Evolutionary conservation across 2,329 filamentous ascomycete genomes (phyloP), one percentile per base, ranked within the genome.

Genomic region (Xylaria sp.): DNA sequence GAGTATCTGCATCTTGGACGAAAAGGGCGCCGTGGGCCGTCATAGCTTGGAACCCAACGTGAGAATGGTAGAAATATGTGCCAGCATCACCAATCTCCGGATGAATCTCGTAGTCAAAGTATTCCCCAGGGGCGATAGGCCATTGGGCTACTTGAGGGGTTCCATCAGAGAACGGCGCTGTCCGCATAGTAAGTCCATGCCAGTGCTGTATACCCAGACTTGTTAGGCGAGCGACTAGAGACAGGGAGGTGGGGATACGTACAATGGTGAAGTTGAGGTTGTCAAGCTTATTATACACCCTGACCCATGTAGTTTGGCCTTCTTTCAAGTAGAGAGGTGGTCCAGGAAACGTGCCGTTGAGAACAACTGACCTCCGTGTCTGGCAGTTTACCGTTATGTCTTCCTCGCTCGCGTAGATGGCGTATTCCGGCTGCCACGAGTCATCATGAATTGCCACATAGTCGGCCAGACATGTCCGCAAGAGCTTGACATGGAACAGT

Each of bases 11-110:
- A 9, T 83, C 79, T 59, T 82, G 79, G n/a, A 89, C 79, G 51
- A 87, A 82, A 39, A 89, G 66, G 0, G 80, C 73, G 0, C 86
- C 86, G 5, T 78, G 71, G 0, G 82, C 83, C 11, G 83, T 83
- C 39, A 82, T 72, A 0, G 82, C 81, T 67, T 89, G 85, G 59
- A 88, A 82, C 0, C 79, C 84, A 13, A 88, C 77, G 62, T 89
- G 86, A 0, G 85, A 87, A 67, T 89, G 86, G 66, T 88, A 89
- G 68, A 86, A 88, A 67, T 87, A 89, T 0, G 84, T 84, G 3
- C 86, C 86, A 0, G 83, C 80, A 57, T 83, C 79, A 4, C 79
- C 80, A 1, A 69, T 49, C 2, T 80, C 71, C 0, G 83, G 79
- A 13, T 77, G 76, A 2, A 89, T 72, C 66, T 89, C 84, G 67